phyloP scores from a whole-genome alignment of 495 filamentous ascomycete species.

The Neurospora intermedia region DNA sequence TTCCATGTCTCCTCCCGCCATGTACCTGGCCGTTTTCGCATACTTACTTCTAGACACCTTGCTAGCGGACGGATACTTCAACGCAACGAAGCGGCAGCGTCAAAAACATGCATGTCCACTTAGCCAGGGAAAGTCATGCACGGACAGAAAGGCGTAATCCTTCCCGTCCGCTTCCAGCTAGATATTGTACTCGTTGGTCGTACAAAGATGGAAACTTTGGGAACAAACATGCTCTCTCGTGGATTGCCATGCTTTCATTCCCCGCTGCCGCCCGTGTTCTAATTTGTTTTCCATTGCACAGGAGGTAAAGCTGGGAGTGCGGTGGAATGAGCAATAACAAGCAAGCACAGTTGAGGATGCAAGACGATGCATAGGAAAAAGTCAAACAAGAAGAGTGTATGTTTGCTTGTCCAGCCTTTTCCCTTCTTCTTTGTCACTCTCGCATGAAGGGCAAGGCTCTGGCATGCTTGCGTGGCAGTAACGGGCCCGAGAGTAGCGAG shows the following conservation, averaged over 20 bases:
- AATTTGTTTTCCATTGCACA: background rate
- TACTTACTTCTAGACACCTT: background rate
- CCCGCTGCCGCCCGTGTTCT: background rate
- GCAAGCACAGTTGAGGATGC: background rate
- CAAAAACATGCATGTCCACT: background rate
- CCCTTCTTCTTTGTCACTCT: background rate
- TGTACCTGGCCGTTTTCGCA: background rate
- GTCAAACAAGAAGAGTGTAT: background rate
- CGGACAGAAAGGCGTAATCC: background rate
- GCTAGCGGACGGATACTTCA: background rate
- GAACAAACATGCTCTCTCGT: background rate
- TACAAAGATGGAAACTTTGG: background rate
- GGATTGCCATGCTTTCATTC: background rate
- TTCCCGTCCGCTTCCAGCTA: background rate
- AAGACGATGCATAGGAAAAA: background rate
- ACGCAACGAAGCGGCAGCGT: background rate
- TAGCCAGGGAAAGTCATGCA: background rate
- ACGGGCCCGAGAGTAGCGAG: background rate
- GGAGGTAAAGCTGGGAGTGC: background rate
- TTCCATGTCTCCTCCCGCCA: background rate
- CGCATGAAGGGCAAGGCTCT: background rate
- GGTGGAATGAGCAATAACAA: background rate
- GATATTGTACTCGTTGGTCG: background rate
- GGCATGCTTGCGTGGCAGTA: background rate
- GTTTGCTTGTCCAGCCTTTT: background rate